Conservation (phyloP, 2,329 filamentous ascomycete species). For the Sporothrix humicola region DNA sequence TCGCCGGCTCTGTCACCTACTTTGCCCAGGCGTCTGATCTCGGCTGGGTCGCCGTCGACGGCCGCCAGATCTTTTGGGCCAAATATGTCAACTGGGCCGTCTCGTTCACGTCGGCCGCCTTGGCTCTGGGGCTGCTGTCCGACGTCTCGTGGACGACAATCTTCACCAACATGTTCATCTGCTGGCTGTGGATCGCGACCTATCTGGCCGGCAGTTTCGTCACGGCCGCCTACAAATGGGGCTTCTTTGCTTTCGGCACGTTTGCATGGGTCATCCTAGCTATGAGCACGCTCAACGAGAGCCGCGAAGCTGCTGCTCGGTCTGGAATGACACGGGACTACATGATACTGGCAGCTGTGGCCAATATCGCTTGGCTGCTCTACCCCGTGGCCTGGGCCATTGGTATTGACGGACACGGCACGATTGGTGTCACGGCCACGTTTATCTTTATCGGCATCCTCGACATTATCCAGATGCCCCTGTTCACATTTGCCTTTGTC, state of each 20-base stretch:
- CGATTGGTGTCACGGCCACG: slow-evolving; percentile 52
- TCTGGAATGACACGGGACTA: slow-evolving; percentile 55
- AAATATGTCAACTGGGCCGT: slow-evolving; percentile 63
- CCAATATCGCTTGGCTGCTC: slow-evolving; percentile 59
- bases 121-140: slow-evolving; percentile 56
- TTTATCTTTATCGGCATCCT: slow-evolving; percentile 62
- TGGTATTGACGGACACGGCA: slow-evolving; percentile 56
- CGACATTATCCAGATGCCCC: slow-evolving; percentile 56
- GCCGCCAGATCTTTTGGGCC: slow-evolving; percentile 60
- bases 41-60: slow-evolving; percentile 49
- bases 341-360: slow-evolving; percentile 52
- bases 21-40: slow-evolving; percentile 60
- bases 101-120: slow-evolving; percentile 53
- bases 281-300: slow-evolving; percentile 50
- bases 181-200: slow-evolving; percentile 58
- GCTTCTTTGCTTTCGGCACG: slow-evolving; percentile 61
- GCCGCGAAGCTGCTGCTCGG: slow-evolving; percentile 48
- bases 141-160: slow-evolving; percentile 63
- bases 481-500: slow-evolving; percentile 51
- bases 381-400: slow-evolving; percentile 62
- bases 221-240: slow-evolving; percentile 60
- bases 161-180: slow-evolving; percentile 55
- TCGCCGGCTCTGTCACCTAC: slow-evolving; percentile 59
- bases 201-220: slow-evolving; percentile 59
- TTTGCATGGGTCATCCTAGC: slow-evolving; percentile 55